These are phyloP conservation scores for Huntiella omanensis DNA, from an alignment of 2,329 filamentous ascomycete species.

Conservation along the genomic window DNA sequence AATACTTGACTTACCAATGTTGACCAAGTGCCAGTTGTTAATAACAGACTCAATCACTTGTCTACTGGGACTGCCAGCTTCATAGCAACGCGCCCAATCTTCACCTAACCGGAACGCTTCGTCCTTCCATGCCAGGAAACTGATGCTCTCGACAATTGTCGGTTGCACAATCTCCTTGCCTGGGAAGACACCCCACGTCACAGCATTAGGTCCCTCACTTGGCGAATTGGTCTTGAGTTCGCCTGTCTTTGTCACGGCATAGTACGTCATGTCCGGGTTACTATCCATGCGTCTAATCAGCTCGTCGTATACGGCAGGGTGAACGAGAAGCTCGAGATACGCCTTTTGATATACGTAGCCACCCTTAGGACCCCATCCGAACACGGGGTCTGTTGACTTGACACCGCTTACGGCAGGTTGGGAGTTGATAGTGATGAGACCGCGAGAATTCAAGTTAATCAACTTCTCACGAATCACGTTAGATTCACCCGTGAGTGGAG, in stretches of 20 bases:
- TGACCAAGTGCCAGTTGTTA: slow-evolving; percentile 82
- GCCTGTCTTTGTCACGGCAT: slow-evolving; percentile 73
- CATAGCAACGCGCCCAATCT: slow-evolving; percentile 88
- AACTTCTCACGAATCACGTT: slow-evolving; percentile 60
- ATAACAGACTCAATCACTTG: slow-evolving; percentile 66
- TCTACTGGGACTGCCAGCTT: slow-evolving; percentile 55
- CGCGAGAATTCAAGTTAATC: slow-evolving; percentile 64
- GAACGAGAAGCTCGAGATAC: slow-evolving; percentile 80
- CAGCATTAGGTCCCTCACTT: slow-evolving; percentile 81
- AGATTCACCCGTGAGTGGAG: slow-evolving; percentile 66
- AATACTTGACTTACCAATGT: slow-evolving; percentile 51
- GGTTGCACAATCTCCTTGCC: slow-evolving; percentile 99
- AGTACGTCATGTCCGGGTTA: slow-evolving; percentile 75
- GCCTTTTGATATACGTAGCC: slow-evolving; percentile 98
- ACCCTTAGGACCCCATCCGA: slow-evolving; percentile 88
- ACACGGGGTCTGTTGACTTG: slow-evolving; percentile 68
- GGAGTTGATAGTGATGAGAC: slow-evolving; percentile 89
- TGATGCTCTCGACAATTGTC: slow-evolving; percentile 96
- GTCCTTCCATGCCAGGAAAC: slow-evolving; percentile 96
- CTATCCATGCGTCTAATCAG: slow-evolving; percentile 60
- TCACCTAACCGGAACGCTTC: slow-evolving; percentile 84
- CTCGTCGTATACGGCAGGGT: slow-evolving; percentile 59
- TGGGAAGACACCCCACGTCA: slow-evolving; percentile 98
- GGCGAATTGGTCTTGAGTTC: slow-evolving; percentile 69
- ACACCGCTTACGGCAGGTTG: slow-evolving; percentile 86